A percentile compares a stretch with the other conserved stretches of the same genome.
These are phyloP conservation scores for Fusarium metavorans DNA, from an alignment of 2,329 filamentous ascomycete species.

Conservation along the genomic window DNA sequence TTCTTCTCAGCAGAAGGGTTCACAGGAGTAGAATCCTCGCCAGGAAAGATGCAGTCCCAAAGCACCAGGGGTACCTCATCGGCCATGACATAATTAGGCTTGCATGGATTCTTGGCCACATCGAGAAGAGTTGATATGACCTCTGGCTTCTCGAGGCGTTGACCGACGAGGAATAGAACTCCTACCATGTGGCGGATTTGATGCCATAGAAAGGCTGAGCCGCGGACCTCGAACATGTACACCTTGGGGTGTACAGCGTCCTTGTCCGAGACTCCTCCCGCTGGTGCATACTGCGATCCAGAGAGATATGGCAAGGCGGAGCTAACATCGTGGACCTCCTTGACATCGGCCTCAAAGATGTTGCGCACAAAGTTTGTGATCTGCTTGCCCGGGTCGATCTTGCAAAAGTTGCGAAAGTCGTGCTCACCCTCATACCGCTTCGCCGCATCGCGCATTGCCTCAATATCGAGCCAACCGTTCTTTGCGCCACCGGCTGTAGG, in stretches of 20 bases:
- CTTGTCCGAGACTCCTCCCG: conserved; percentile 9
- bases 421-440: conserved; percentile 84
- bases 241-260: conserved; percentile 67
- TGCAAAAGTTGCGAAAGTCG: conserved; percentile 98
- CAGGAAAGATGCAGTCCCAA: conserved; percentile 94
- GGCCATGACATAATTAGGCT: conserved; percentile 91
- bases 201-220: conserved; percentile 96
- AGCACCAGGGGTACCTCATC: conserved; percentile 90
- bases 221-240: conserved; percentile 89
- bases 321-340: conserved; percentile 70
- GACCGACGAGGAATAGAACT: conserved; percentile 91
- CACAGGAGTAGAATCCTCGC: conserved; percentile 51
- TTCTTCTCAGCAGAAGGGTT: conserved; percentile 44
- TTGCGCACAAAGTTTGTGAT: conserved; percentile 84
- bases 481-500: conserved; percentile 53
- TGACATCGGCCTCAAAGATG: conserved; percentile 85
- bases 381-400: conserved; percentile 90
- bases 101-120: conserved; percentile 74
- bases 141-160: conserved; percentile 82
- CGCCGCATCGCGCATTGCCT: conserved; percentile 86
- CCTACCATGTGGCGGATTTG: conserved; percentile 96
- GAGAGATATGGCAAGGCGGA: conserved; percentile 69
- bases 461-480: conserved; percentile 87
- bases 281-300: conserved; percentile 51
- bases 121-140: conserved; percentile 83